Evolutionary conservation across 2,329 filamentous ascomycete genomes (phyloP), one percentile per base, ranked within the genome.

Genomic region (Curvularia verruculosa): DNA sequence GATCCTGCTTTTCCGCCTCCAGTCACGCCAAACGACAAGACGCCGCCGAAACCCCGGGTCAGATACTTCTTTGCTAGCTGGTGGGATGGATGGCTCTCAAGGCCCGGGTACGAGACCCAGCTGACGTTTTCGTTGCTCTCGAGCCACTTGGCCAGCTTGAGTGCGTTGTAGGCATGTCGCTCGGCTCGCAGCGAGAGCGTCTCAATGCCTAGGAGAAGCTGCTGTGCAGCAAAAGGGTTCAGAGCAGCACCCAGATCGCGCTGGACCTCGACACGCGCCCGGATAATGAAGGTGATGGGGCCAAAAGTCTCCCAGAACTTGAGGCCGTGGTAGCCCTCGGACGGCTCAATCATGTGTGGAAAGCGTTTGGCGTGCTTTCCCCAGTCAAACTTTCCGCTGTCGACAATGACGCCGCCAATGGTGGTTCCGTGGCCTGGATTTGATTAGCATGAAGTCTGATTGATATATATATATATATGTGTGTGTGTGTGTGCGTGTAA

Each of bases 221-320:
- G 92, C 82, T 97, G 94, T 1, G 95, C 93, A 12, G 86, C 93
- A 72, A 97, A 97, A 3, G 94, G 92, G 81, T 91, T 96, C 57
- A 98, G 82, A 44, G 87, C 82, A 8, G 90, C 85, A 48, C 94
- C 94, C 1, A 97, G 79, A 73, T 99, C 94, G 59, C 95, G 89
- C 58, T 96, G 84, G 67, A 95, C 88, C 82, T 98, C 95, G 37
- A 97, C 92, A 47, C 94, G 89, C 28, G 91, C 87, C 50, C 92
- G 88, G 72, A 96, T 90, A 69, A 91, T 90, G 77, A 92, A 98
- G 26, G 91, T 85, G 66, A 92, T 85, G 53, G 87, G 77, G 34
- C 93, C 93, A 67, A 97, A 96, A 0, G 92, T 93, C 68, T 97
- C 92, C 85, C 88, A 96, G 84, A 97, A 97, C 76, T 92, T 94